Conservation (phyloP, 805 yeast genomes). For the Teunomyces barrocoloradensis region DNA sequence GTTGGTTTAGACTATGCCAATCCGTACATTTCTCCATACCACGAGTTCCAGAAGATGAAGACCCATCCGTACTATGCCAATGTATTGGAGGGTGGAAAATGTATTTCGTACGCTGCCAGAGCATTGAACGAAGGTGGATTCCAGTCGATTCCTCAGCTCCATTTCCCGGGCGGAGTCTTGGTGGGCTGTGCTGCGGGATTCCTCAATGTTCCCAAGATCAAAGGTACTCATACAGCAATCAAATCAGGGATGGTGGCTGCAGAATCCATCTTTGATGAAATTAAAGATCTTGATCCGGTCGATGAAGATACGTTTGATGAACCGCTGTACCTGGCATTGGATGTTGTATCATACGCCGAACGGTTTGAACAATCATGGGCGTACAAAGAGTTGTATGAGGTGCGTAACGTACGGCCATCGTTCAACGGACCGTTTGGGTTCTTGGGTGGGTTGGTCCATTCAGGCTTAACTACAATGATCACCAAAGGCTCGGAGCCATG, state of each 20-base stretch:
- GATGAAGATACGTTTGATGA: slow-evolving; percentile 42
- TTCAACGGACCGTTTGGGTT: slow-evolving; percentile 75
- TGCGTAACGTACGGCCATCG: slow-evolving; percentile 91
- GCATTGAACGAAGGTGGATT: slow-evolving; percentile 97
- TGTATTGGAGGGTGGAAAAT: slow-evolving; percentile 82
- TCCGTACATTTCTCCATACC: slow-evolving; percentile 94
- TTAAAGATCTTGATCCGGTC: slow-evolving; percentile 44
- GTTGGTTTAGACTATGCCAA: slow-evolving; percentile 91
- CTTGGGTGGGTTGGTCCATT: slow-evolving; percentile 76
- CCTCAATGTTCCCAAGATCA: slow-evolving; percentile 94
- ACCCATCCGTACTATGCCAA: slow-evolving; percentile 79
- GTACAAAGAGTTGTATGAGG: slow-evolving; percentile 73
- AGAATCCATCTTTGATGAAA: slow-evolving; percentile 59
- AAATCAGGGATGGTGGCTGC: slow-evolving; percentile 96
- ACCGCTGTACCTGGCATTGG: slow-evolving; percentile 35
- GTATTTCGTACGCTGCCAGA: slow-evolving; percentile 92
- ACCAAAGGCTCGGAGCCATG: slow-evolving; percentile 82
- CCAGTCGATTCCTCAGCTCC: slow-evolving; percentile 86
- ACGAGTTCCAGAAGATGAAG: slow-evolving; percentile 93
- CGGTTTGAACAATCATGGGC: slow-evolving; percentile 81
- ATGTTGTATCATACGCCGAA: slow-evolving; percentile 58
- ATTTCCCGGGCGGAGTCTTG: slow-evolving; percentile 94
- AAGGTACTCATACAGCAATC: slow-evolving; percentile 98
- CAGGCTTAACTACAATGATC: slow-evolving; percentile 80
- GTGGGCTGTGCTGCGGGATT: slow-evolving; percentile 97